Evolutionary conservation across 2,329 filamentous ascomycete species (phyloP).

Genomic region (Beauveria sp.): DNA sequence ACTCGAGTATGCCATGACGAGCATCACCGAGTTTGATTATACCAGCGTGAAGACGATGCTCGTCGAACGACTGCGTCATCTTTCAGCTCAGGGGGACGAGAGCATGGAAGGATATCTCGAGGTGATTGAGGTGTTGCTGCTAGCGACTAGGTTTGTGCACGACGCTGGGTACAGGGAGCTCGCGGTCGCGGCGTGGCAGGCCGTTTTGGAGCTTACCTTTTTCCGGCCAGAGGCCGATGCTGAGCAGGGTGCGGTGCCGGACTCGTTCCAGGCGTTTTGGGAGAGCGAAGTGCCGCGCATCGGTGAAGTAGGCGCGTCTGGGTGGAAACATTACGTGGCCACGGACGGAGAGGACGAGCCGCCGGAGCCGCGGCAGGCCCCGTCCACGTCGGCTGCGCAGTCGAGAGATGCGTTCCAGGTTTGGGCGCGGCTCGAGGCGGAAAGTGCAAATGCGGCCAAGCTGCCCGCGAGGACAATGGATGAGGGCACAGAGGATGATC

Average conservation of each 20-base stretch:
- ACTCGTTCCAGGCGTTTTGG: conserved; percentile 68
- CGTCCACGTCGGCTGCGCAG: not conserved
- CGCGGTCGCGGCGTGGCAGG: conserved; percentile 77
- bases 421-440: conserved; percentile 49
- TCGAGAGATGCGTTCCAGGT: conserved; percentile 41
- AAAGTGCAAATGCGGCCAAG: conserved; percentile 37
- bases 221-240: conserved; percentile 40
- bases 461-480: conserved; percentile 69
- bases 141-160: conserved; percentile 64
- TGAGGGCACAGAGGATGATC: conserved; percentile 68
- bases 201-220: conserved; percentile 63
- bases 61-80: conserved; percentile 37
- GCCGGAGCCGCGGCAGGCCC: conserved; percentile 26
- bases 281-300: conserved; percentile 73
- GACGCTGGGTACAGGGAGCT: conserved; percentile 74
- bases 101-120: conserved; percentile 17
- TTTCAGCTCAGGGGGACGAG: conserved; percentile 8
- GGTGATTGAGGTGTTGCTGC: conserved; percentile 62
- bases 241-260: conserved; percentile 19
- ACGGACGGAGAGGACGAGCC: conserved; percentile 28
- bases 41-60: conserved; percentile 56
- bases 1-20: conserved; percentile 65
- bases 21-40: conserved; percentile 58
- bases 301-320: conserved; percentile 63
- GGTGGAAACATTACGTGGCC: conserved; percentile 56